Evolutionary conservation across 345 rosid species (phyloP), one percentile per base, ranked within the genome.

Genomic region (Boechera divaricarpa): DNA sequence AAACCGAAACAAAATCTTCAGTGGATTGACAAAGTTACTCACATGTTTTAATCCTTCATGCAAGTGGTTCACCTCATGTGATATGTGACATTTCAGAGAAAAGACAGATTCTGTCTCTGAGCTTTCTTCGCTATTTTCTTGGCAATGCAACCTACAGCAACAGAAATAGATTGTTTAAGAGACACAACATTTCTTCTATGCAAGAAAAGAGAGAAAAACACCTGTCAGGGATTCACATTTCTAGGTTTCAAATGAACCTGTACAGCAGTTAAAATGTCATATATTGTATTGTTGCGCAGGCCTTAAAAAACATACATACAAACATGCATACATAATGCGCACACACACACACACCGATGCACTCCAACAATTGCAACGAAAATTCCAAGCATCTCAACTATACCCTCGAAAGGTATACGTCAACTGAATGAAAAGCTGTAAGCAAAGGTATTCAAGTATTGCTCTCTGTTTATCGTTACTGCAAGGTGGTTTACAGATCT

Each of bases 41-140:
- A 86, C 98, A 88, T 91, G 75, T 79, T 86, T 95, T 76, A 95
- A 57, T 83, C 98, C 98, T 86, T 89, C 99, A 77, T 90, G 98
- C 88, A 92, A 81, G 82, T 95, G 98, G 85, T 95, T 95, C 85
- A 95, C 94, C 67, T 92, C 98, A 0, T 92, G 93, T 32, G 97
- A 92, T 81, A 95, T 95, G 76, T 95, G 98, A 83, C 97, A 90
- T 83, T 91, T 92, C 41, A 92, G 94, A 44, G 96, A 83, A 84
- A 85, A 87, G 26, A 90, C 88, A 24, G 92, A 88, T 76, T 93
- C 96, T 62, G 93, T 59, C 82, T 90, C 93, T 10, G 71, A 77
- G 70, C 75, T 77, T 69, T 77, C 80, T 45, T 63, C 76, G 10
- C 91, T 85, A 77, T 88, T 93, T 85, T 95, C 97, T 82, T 93